Conservation (phyloP, 192 early-diverging fungal species). For the Podila minutissima region DNA sequence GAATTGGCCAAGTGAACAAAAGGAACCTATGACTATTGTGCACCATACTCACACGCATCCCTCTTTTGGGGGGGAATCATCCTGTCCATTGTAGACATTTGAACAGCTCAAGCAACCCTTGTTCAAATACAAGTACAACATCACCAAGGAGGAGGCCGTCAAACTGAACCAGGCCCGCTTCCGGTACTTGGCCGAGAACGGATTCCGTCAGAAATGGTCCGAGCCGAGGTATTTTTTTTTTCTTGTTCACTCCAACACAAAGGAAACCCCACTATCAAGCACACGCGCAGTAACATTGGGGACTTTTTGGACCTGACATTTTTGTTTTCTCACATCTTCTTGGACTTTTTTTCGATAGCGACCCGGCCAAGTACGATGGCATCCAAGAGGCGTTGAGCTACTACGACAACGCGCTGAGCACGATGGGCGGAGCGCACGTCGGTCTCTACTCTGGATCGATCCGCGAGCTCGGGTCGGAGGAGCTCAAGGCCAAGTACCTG, state of each 20-base stretch:
- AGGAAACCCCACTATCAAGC: not conserved
- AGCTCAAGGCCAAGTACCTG: conserved; percentile 11
- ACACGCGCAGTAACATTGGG: not conserved
- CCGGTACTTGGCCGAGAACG: not conserved
- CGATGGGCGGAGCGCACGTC: conserved; percentile 11
- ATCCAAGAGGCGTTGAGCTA: conserved; percentile 16
- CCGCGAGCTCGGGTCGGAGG: conserved; percentile 19
- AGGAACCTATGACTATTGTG: no score
- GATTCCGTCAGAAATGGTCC: conserved; percentile 8
- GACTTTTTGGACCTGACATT: no score
- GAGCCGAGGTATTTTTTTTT: conserved; percentile 5
- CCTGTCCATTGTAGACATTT: not conserved
- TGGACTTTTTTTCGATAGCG: not conserved
- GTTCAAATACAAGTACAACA: conserved; percentile 24
- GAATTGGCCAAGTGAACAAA: no score
- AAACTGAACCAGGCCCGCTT: conserved; percentile 9
- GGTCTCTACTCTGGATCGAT: conserved; percentile 19
- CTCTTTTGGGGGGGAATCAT: not conserved
- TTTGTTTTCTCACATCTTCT: not conserved
- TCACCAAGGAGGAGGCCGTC: conserved; percentile 15
- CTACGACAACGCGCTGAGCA: conserved; percentile 11
- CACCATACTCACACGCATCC: no score
- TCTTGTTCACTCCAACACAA: not conserved
- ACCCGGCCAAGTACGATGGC: not conserved
- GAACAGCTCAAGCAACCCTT: conserved; percentile 15